phyloP scores from a whole-genome alignment of 345 rosid genomes.

The Laguncularia racemosa region DNA sequence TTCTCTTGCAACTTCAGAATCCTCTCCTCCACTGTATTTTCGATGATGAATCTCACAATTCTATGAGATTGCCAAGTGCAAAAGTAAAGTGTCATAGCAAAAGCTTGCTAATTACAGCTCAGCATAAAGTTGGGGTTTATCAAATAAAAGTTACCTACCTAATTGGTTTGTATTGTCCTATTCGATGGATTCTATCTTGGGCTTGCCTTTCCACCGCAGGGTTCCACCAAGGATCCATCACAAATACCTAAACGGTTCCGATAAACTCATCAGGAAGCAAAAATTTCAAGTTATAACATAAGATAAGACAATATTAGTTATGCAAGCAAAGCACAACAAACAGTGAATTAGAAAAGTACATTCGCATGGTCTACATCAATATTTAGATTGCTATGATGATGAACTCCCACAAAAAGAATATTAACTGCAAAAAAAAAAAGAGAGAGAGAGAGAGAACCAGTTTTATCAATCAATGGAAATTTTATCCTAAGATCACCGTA shows the following conservation, averaged over 20 bases:
- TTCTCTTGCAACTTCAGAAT: constrained; percentile 84
- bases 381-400: too few relatives aligned
- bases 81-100: not conserved
- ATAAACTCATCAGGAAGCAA: not conserved
- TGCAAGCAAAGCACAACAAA: too few relatives aligned
- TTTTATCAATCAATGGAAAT: too few relatives aligned
- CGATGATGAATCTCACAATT: constrained; percentile 79
- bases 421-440: too few relatives aligned
- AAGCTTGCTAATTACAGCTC: not conserved
- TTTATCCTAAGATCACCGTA: too few relatives aligned
- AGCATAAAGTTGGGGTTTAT: not conserved
- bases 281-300: too few relatives aligned
- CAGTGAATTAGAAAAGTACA: too few relatives aligned
- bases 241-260: constrained; percentile 53
- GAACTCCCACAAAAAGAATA: too few relatives aligned
- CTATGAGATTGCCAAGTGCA: constrained; percentile 21
- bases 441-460: too few relatives aligned
- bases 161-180: constrained; percentile 96
- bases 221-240: constrained; percentile 99
- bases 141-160: constrained; percentile 34
- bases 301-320: too few relatives aligned
- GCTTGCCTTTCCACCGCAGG: constrained; percentile 98
- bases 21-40: constrained; percentile 93
- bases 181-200: constrained; percentile 93
- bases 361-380: too few relatives aligned